Base-by-base conservation (phyloP, 2,329 filamentous ascomycete species). In the Arthrinium phaeospermum region DNA sequence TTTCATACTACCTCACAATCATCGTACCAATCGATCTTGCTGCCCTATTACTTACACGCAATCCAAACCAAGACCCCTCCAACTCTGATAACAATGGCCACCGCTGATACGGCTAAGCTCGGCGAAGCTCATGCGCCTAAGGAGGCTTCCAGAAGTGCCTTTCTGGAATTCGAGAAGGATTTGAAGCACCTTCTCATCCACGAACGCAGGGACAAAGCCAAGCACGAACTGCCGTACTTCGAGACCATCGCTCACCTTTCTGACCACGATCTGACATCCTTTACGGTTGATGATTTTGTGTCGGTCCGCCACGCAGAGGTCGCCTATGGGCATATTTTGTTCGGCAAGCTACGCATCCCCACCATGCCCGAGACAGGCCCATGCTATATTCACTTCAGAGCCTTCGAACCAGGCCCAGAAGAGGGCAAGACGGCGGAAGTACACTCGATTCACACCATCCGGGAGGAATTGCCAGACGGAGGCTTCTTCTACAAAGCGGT, bases 201-300 rank as follows among this genome's bases (percentile, higher is more conserved):
- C 75, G 81, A 71, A 12, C 72, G 34, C 24, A 70, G 71, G 51
- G 71, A 68, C 46, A 45, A 72, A 30, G 47, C 61, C 87, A 87
- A 89, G 76, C 88, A 90, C 75, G 87, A 89, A 74, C 84, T 83
- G 12, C 84, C 87, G 73, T 89, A 88, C 79, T 90, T 90, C 81
- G 83, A 84, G n/a, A 83, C 86, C 2, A 86, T 86, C 70, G 75
- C 77, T 68, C 72, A 82, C 75, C 80, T 85, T 47, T 80, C 79
- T 68, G 83, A 86, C 76, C 67, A 76, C 24, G 80, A 84, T 24
- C 80, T 86, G 12, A 79, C 82, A 5, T 73, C 76, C 53, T 84
- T 85, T 74, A 73, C 78, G 45, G 76, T 79, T 24, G 78, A 82
- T 61, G 83, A 88, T 79, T 79, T 88, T 16, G 80, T 81, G 30